Evolutionary conservation across 805 yeast genomes (phyloP), one percentile per base, ranked within the genome.

Genomic region (Kuraishia cidri): DNA sequence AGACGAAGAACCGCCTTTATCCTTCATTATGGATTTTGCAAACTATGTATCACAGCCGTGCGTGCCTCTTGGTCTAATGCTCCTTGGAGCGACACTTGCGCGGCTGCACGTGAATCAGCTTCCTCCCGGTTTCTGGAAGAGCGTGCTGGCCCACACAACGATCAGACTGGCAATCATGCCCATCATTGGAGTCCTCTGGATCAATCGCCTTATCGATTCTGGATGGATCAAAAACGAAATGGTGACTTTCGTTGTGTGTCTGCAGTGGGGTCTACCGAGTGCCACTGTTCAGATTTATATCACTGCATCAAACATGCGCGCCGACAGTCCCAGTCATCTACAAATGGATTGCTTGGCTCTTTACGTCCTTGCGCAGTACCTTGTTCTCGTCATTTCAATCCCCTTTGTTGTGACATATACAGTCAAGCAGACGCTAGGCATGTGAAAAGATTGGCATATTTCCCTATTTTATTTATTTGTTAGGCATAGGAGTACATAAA

Each of bases 261-360:
- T 73, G 39, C 70, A 69, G 39, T 73, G 59, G 43, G 67, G 69
- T 0, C 53, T 72, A 18, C 79, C 79, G 3, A 68, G 69, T 45
- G 79, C 79, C 9, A 73, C 79, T 0, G 68, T 73, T 7, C 67
- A 73, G 46, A 69, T 72, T n/a, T 73, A 73, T 43, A 56, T 73
- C 36, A 73, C 79, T 4, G 79, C 78, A 2, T 66, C 71, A 43
- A 66, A 66, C 51, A 66, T 73, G 34, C 70, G 62, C 37, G 75
- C 77, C 1, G 58, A 54, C n/a, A 54, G 66, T 11, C 60, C 60
- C 4, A 40, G 45, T 27, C 71, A 65, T 40, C 36, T 64, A 13
- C 78, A 72, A 34, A 62, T 73, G 68, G 75, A 72, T 44, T 73
- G 79, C 44, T 56, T 73, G 37, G 75, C 78, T 0, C 48, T 69